A percentile compares a stretch with the other conserved stretches of the same genome.
Conservation (phyloP, 495 filamentous ascomycete species). For the Pseudotulostoma volvatum region DNA sequence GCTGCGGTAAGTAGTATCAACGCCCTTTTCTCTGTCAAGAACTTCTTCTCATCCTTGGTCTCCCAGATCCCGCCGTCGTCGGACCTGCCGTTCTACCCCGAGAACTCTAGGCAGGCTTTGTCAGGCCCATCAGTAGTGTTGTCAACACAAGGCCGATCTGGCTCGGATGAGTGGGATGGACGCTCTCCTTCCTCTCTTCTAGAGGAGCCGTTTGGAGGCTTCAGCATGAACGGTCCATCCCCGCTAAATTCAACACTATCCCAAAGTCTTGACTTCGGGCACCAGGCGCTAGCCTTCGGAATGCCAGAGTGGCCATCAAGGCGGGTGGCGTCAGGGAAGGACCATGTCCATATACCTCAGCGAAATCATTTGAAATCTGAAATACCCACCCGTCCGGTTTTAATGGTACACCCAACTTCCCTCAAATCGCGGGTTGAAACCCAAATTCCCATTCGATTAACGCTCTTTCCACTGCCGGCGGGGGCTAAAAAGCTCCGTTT, state of each 20-base stretch:
- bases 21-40: constrained; percentile 1
- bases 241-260: constrained; percentile 18
- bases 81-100: constrained; percentile 17
- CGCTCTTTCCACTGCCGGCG: constrained; percentile 50
- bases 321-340: neutral
- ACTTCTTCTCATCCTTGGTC: constrained; percentile 1
- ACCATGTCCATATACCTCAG: constrained; percentile 19
- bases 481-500: constrained; percentile 69
- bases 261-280: constrained; percentile 17
- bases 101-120: constrained; percentile 32
- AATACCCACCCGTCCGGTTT: constrained; percentile 18
- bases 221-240: constrained; percentile 27
- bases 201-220: constrained; percentile 29
- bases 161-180: constrained; percentile 30
- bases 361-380: constrained; percentile 13
- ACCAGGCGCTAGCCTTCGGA: constrained; percentile 18
- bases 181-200: constrained; percentile 37
- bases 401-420: constrained; percentile 47
- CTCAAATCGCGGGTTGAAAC: constrained; percentile 88
- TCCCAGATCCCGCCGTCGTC: constrained; percentile 13
- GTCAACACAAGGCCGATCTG: constrained; percentile 28
- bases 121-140: constrained; percentile 24
- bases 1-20: no score
- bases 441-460: constrained; percentile 70
- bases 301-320: constrained; percentile 1